These are phyloP conservation scores for Oxytropis ochrocephala DNA, from an alignment of 306 rosid species.

Conservation along the genomic window DNA sequence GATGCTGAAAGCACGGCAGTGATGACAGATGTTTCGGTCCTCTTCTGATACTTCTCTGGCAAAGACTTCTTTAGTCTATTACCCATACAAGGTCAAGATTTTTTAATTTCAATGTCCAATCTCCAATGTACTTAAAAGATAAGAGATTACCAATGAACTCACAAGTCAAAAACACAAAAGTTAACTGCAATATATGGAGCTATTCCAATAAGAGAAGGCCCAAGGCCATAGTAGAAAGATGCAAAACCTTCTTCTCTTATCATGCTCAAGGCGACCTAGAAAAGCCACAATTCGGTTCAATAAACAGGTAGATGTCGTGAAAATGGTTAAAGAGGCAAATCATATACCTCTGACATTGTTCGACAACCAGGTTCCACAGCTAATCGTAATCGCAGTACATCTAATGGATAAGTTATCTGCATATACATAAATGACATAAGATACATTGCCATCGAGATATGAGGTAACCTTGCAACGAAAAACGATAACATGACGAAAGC, in stretches of 20 bases:
- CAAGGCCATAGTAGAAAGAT: constrained; percentile 84
- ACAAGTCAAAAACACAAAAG: constrained; percentile 88
- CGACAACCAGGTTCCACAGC: constrained; percentile 91
- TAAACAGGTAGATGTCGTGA: background rate
- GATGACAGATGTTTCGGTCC: constrained; percentile 63
- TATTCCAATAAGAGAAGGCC: constrained; percentile 79
- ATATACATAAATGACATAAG: constrained; percentile 18
- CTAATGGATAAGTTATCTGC: constrained; percentile 85
- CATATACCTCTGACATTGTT: constrained; percentile 84
- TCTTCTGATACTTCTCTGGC: constrained; percentile 72
- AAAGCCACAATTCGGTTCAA: constrained; percentile 32
- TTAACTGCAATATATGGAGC: constrained; percentile 94
- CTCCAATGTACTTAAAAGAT: constrained; percentile 15
- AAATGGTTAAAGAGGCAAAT: constrained; percentile 11
- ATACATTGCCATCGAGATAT: background rate
- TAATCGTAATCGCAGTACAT: constrained; percentile 79
- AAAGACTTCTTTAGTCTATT: constrained; percentile 75
- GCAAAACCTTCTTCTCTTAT: constrained; percentile 75
- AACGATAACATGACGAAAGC: background rate
- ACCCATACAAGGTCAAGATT: constrained; percentile 25
- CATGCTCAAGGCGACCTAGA: constrained; percentile 77
- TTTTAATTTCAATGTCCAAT: constrained; percentile 14
- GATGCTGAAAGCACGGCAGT: constrained; percentile 72
- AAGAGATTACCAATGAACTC: constrained; percentile 27
- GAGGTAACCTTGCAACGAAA: background rate